Evolutionary conservation across 768 basidiomycete genomes (phyloP), one percentile per base, ranked within the genome.

Genomic region (Podaxis sp.): DNA sequence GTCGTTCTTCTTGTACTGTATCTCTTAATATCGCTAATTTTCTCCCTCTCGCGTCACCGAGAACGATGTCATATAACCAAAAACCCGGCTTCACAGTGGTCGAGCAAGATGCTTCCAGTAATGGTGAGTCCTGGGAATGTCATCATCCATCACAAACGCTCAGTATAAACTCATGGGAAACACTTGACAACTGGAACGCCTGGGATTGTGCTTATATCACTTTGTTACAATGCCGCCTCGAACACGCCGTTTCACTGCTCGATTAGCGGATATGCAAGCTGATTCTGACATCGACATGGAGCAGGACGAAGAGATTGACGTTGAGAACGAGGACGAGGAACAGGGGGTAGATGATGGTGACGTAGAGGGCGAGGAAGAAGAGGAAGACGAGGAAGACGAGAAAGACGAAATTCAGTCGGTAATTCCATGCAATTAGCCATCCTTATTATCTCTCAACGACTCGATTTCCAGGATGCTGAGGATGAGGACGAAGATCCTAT

Each of bases 281-380:
- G 73, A 76, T 40, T 73, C 73, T 1, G 73, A 75, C 37, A 68
- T 66, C 30, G 75, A 76, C 48, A 75, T 77, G 22, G 78, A 76
- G 10, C 73, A 69, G 7, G 77, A 77, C 28, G 72, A 71, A 13
- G 75, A 76, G 4, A 75, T 78, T 38, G 77, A 74, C 2, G 81
- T 79, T 8, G 77, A 76, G 66, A 77, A 74, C 22, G 72, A 76
- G 5, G 77, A 75, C 48, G 77, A 75, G 15, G 78, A 75, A 2
- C 74, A 72, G 22, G 71, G 67, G 2, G 70, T 73, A 7, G 74
- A 69, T 17, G 73, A 70, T 41, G 71, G 62, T 10, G 69, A 74
- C 38, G 69, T 70, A 2, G 70, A 70, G 8, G 71, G 68, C 24
- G 69, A 69, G 15, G 80, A 77, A 48, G 79, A 76, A 4, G 79